phyloP scores from a whole-genome alignment of 345 rosid species.

The Syzygium jambos region DNA sequence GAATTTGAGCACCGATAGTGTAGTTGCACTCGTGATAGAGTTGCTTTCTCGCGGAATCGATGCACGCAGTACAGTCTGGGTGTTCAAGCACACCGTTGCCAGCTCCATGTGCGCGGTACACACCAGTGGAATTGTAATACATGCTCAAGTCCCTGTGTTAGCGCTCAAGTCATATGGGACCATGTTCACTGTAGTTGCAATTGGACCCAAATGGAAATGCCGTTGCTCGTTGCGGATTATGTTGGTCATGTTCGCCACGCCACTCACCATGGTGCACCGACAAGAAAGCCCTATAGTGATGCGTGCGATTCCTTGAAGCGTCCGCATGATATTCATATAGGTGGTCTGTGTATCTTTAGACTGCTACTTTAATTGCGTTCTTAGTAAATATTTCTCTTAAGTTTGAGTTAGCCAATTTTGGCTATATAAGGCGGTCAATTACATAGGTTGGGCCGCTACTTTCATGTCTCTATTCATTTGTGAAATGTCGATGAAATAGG shows the following conservation, averaged over 20 bases:
- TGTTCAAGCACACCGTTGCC: not conserved
- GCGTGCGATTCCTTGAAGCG: not conserved
- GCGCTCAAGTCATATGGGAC: not conserved
- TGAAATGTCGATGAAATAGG: not conserved
- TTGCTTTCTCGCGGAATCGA: not conserved
- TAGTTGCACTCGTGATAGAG: not conserved
- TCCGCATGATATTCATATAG: not conserved
- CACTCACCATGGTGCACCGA: not conserved
- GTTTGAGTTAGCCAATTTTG: not conserved
- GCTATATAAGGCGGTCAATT: not conserved
- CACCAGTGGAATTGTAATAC: not conserved
- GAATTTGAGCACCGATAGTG: not conserved
- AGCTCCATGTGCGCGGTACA: not conserved
- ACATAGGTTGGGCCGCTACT: not conserved
- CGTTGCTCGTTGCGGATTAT: fast-evolving
- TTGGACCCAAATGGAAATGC: not conserved
- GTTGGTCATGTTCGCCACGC: not conserved
- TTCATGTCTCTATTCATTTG: not conserved
- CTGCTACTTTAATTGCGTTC: no score
- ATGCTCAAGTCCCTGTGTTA: not conserved
- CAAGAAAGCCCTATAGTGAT: not conserved
- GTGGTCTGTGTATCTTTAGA: not conserved
- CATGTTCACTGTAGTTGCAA: not conserved
- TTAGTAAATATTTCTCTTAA: not conserved
- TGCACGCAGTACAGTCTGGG: not conserved